Base-by-base conservation (phyloP, 257 asterid species). In the Catharanthus roseus region DNA sequence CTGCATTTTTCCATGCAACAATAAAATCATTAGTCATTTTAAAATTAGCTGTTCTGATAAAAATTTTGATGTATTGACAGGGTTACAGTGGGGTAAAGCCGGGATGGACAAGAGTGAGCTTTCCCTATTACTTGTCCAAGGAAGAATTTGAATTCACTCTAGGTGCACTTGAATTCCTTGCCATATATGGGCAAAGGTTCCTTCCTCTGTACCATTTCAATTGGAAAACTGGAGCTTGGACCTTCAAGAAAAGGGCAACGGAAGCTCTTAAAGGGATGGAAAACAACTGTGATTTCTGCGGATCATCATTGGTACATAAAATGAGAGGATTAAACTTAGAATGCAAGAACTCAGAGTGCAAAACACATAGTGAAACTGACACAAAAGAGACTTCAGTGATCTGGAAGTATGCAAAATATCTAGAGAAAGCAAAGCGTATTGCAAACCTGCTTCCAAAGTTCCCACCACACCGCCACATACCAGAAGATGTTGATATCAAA, bases 101-200 rank as follows among this genome's bases (percentile, higher is more conserved):
- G 0, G 96, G 96, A 70, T 90, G 96, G 96, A 83, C 96, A 60
- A 82, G 96, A 61, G 84, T 90, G 61, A 86, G 95, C 82, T 86
- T 90, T 65, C 86, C 95, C 5, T 88, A 86, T 81, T 85, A 90
- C 83, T 85, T 85, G 96, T 80, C 87, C 0, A 72, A 77, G 76
- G 88, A 80, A 36, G 96, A 88, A 81, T 81, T 88, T 41, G 86
- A 86, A 68, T 88, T 88, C 65, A 81, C 82, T 66, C 28, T 86
- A 11, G 75, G 83, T 44, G 87, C 92, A 45, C 55, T 88, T 1
- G 91, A 90, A 55, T 90, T 87, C 79, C 23, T 87, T 45, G 84
- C 92, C 2, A 64, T 61, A 9, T 90, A 88, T 12, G 95, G 93
- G 19, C 89, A 85, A 21, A 79, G 96, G 68, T 88, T 85, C 65